phyloP scores from a whole-genome alignment of 2,329 filamentous ascomycete genomes.

The Verticillium alfalfae region DNA sequence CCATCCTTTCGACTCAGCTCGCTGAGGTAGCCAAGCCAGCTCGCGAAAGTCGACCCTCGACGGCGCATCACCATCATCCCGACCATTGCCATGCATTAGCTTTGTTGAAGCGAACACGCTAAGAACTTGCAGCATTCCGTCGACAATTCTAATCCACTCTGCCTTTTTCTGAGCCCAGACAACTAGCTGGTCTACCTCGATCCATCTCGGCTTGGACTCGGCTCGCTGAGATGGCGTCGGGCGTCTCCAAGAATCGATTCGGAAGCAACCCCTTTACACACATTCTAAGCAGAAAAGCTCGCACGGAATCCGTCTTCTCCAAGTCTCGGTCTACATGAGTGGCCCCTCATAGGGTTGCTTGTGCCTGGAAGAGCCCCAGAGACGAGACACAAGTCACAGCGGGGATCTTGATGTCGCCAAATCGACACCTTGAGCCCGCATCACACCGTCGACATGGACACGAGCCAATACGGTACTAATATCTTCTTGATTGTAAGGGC shows the following conservation, averaged over 20 bases:
- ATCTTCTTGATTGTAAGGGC: constrained; percentile 50
- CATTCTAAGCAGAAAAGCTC: neutral
- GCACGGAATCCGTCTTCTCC: constrained; percentile 3
- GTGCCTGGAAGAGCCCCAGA: constrained; percentile 6
- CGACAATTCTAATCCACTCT: neutral
- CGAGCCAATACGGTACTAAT: constrained; percentile 59
- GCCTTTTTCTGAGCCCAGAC: neutral
- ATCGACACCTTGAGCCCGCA: neutral
- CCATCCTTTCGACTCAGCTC: neutral
- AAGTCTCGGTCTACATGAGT: constrained; percentile 6
- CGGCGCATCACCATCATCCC: neutral
- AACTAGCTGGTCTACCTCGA: neutral
- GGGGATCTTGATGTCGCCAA: constrained; percentile 12
- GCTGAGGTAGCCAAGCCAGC: neutral
- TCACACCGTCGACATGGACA: constrained; percentile 51
- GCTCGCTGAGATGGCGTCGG: constrained; percentile 33
- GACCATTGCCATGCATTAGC: neutral
- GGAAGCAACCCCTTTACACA: neutral
- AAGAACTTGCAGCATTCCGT: neutral
- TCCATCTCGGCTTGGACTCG: constrained; percentile 4
- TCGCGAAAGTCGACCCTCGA: neutral
- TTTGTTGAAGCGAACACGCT: neutral
- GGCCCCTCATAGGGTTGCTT: constrained; percentile 1
- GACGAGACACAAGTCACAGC: constrained; percentile 8
- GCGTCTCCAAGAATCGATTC: constrained; percentile 9